phyloP scores from a whole-genome alignment of 805 yeast genomes.

The Naumovozyma castellii region DNA sequence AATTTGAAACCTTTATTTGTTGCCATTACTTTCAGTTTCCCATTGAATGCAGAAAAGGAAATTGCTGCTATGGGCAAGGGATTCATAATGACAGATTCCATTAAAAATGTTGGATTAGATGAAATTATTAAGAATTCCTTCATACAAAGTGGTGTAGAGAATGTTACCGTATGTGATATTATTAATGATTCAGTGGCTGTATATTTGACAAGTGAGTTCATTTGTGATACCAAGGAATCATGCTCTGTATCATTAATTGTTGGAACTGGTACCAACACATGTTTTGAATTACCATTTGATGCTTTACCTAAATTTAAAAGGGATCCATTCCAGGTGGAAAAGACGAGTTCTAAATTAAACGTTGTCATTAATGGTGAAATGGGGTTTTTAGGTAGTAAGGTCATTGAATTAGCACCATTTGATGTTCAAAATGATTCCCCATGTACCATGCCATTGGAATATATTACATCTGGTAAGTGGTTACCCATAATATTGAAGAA shows the following conservation, averaged over 20 bases:
- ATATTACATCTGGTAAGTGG: constrained; percentile 23
- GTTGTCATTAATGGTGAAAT: constrained; percentile 21
- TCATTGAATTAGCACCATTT: constrained; percentile 13
- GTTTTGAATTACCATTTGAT: constrained; percentile 27
- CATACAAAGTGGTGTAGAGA: not conserved
- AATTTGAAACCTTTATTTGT: constrained; percentile 7
- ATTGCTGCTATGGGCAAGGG: constrained; percentile 56
- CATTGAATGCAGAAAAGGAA: constrained; percentile 21
- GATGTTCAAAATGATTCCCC: constrained; percentile 7
- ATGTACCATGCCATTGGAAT: constrained; percentile 23
- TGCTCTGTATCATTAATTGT: constrained; percentile 43
- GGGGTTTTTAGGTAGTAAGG: constrained; percentile 21
- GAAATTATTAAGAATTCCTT: constrained; percentile 28
- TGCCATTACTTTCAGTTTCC: constrained; percentile 29
- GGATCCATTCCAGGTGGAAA: not conserved
- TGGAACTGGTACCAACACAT: constrained; percentile 61
- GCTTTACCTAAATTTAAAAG: constrained; percentile 12
- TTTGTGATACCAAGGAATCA: constrained; percentile 13
- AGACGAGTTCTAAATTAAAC: constrained; percentile 1
- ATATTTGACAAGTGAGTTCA: constrained; percentile 40
- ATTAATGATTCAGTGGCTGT: constrained; percentile 64
- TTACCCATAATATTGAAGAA: constrained; percentile 16
- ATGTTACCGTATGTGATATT: constrained; percentile 36
- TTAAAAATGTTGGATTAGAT: constrained; percentile 35
- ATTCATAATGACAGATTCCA: constrained; percentile 37